Base-by-base conservation (phyloP, 225 moss, liverwort and hornwort species). In the Rhytidiadelphus loreus region DNA sequence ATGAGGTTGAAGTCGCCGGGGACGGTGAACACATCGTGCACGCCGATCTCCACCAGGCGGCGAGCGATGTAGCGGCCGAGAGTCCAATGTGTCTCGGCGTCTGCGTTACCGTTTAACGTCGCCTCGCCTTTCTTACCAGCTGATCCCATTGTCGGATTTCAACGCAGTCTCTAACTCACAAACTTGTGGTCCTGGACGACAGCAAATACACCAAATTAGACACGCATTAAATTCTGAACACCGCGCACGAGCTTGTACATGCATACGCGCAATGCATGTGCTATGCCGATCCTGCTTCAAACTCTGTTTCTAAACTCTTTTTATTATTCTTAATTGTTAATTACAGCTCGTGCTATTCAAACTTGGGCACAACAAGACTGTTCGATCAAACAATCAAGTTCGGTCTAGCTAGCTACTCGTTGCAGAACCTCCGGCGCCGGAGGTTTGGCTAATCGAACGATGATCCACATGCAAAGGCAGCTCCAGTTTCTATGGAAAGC, bases 1-100 rank as follows among this genome's bases (percentile, higher is more conserved):
- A 96, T 62, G 41, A 97, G 88, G 75, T 97, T 97, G 91, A 97
- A 97, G 88, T 96, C 97, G 24, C 97, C 97, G 3, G 96, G 96
- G 8, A 97, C 97, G 20, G 93, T 74, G 73, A 97, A 97, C 12
- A 98, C 48, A 57, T 98, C 98, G 43, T 70, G 88, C 5, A 96
- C 97, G 8, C 98, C 98, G 43, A 98, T 92, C 90, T 98, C 97
- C 41, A 95, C 92, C 80, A 98, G 89, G 10, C 97, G 93, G 21
- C 92, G 83, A 2, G 93, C 98, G 82, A 98, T 91, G 93, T 97
- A 96, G 59, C 94, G 90, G 17, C 98, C 98, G n/a, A 98, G 91
- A 50, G 74, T 75, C 74, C 74, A 75, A 0, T 20, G 32, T 7
- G 50, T 75, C 74, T 75, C 50, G 50, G 74, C 13, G 32, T 32